phyloP scores from a whole-genome alignment of 176 grass and related monocot genomes.

The Chrysopogon serrulatus region DNA sequence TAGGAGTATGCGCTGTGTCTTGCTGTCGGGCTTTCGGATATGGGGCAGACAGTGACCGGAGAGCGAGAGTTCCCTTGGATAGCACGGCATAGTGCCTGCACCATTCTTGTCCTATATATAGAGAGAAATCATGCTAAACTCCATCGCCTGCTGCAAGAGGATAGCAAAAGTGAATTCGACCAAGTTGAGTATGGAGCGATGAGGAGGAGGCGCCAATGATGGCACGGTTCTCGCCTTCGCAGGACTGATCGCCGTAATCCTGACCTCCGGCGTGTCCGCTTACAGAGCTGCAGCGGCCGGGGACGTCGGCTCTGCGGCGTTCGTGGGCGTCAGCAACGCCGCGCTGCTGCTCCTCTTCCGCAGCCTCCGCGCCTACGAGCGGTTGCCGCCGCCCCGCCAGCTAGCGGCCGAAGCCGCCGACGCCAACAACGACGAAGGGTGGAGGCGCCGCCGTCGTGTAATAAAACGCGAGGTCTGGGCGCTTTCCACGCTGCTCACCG shows the following conservation, averaged over 20 bases:
- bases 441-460: neutral
- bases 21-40: too few species aligned
- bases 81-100: too few species aligned
- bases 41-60: too few species aligned
- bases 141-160: too few species aligned
- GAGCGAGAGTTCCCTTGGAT: too few species aligned
- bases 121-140: too few species aligned
- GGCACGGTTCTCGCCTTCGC: neutral
- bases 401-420: accelerated
- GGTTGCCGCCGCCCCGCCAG: neutral
- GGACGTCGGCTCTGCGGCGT: neutral
- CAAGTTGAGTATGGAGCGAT: neutral
- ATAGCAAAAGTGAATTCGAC: too few species aligned
- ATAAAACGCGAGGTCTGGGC: neutral
- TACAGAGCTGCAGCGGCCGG: neutral
- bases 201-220: neutral
- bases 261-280: neutral
- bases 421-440: too few species aligned
- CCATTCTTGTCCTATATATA: too few species aligned
- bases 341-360: constrained; percentile 1
- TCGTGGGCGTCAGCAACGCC: neutral
- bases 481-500: constrained; percentile 15
- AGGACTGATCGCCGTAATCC: neutral
- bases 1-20: too few species aligned
- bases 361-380: neutral